A percentile compares a stretch with the other conserved stretches of the same genome.
phyloP scores from a whole-genome alignment of 805 yeast species.

The Starmerella apis region DNA sequence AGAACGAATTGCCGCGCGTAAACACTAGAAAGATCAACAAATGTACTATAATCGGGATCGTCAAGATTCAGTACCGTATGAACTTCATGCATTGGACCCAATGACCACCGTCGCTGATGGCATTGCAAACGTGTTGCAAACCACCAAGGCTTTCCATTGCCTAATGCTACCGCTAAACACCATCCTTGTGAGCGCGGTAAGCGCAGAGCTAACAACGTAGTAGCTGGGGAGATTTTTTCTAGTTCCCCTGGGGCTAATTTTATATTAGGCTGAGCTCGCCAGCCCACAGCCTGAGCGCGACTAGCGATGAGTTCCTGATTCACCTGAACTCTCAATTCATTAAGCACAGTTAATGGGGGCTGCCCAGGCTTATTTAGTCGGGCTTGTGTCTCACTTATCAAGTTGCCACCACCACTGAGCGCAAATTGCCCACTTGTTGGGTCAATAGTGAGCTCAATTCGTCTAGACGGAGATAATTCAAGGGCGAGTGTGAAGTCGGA shows the following conservation, averaged over 20 bases:
- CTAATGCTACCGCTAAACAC: constrained; percentile 32
- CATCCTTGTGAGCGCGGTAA: constrained; percentile 33
- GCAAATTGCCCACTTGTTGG: constrained; percentile 22
- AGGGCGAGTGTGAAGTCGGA: constrained; percentile 10
- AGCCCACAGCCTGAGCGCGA: constrained; percentile 53
- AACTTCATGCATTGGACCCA: constrained; percentile 22
- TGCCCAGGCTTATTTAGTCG: constrained; percentile 22
- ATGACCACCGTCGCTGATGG: constrained; percentile 23
- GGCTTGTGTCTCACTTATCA: constrained; percentile 16
- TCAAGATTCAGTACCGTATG: constrained; percentile 11
- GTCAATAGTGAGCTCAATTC: constrained; percentile 24
- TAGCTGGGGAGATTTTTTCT: constrained; percentile 27
- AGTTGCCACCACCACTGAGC: constrained; percentile 19
- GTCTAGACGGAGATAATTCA: constrained; percentile 13
- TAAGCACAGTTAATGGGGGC: constrained; percentile 31
- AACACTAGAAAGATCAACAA: constrained; percentile 24
- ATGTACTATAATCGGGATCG: constrained; percentile 28
- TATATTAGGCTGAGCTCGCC: constrained; percentile 53
- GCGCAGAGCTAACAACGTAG: constrained; percentile 28
- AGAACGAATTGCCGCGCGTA: constrained; percentile 28
- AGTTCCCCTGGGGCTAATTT: constrained; percentile 42
- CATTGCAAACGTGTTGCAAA: constrained; percentile 22
- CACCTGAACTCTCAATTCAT: constrained; percentile 41
- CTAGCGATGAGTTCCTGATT: constrained; percentile 41
- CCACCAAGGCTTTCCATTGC: constrained; percentile 22